A percentile compares a stretch with the other conserved stretches of the same genome.
Evolutionary conservation across 345 rosid genomes (phyloP).

Genomic region (Ceriops tagal): DNA sequence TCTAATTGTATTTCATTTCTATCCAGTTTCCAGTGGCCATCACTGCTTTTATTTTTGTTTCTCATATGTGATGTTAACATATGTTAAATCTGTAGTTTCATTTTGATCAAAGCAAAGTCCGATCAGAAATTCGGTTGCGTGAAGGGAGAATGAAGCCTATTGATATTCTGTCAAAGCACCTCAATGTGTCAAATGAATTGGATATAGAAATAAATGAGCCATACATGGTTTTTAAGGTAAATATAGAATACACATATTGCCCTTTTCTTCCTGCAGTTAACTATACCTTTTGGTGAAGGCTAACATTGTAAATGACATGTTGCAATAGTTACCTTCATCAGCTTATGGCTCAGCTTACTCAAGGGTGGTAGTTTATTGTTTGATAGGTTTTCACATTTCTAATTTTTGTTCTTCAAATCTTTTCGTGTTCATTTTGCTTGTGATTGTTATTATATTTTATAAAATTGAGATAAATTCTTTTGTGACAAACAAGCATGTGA

Average conservation of each 20-base stretch:
- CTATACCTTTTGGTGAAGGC: not conserved
- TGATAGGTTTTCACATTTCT: not conserved
- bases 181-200: slow-evolving; percentile 74
- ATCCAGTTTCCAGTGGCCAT: slow-evolving; percentile 1
- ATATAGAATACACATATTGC: not conserved
- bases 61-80: slow-evolving; percentile 13
- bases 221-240: slow-evolving; percentile 87
- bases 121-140: slow-evolving; percentile 77
- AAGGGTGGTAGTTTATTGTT: not conserved
- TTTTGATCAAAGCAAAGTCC: slow-evolving; percentile 93
- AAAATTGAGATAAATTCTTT: not conserved
- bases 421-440: not conserved
- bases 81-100: slow-evolving; percentile 63
- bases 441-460: not conserved
- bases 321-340: not conserved
- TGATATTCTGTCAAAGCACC: slow-evolving; percentile 76
- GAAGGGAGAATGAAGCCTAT: slow-evolving; percentile 92
- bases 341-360: not conserved
- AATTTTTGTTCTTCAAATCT: not conserved
- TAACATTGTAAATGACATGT: not conserved
- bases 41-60: not conserved
- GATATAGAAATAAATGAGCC: slow-evolving; percentile 84
- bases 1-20: not conserved
- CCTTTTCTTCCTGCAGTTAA: not conserved
- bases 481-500: too few species aligned